A percentile compares a stretch with the other conserved stretches of the same genome.
Evolutionary conservation across 768 basidiomycete species (phyloP).

Genomic region (Suillus brevipes): DNA sequence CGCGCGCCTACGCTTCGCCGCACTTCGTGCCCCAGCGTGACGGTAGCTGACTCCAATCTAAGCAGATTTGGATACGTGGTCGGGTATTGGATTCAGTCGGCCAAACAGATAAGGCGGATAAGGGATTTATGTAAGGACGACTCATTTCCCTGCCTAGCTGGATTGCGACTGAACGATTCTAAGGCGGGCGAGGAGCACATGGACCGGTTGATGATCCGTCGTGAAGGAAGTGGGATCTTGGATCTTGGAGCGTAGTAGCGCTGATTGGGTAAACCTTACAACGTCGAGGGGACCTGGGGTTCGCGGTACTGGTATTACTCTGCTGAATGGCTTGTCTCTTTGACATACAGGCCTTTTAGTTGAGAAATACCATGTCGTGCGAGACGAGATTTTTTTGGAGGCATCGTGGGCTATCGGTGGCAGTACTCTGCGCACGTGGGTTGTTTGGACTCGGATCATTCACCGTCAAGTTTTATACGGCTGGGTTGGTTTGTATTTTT

Average conservation of each 20-base stretch:
- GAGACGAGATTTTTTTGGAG: neutral
- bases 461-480: neutral
- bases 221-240: neutral
- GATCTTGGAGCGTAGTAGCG: neutral
- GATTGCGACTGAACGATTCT: neutral
- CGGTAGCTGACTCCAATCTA: neutral
- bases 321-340: neutral
- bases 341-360: no score
- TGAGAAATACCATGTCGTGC: neutral
- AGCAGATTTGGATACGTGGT: neutral
- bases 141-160: neutral
- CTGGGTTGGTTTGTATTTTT: constrained; percentile 51
- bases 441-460: neutral
- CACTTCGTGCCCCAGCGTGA: neutral
- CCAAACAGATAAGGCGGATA: neutral
- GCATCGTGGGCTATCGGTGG: neutral
- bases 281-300: neutral
- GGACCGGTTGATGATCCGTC: neutral
- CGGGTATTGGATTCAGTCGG: neutral
- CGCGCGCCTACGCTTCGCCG: neutral
- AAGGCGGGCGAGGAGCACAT: neutral
- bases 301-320: neutral
- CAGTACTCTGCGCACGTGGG: neutral
- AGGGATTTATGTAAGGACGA: neutral
- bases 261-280: neutral